These are phyloP conservation scores for Phytophthora sojae DNA, from an alignment of 352 stramenopile species.

Conservation along the genomic window DNA sequence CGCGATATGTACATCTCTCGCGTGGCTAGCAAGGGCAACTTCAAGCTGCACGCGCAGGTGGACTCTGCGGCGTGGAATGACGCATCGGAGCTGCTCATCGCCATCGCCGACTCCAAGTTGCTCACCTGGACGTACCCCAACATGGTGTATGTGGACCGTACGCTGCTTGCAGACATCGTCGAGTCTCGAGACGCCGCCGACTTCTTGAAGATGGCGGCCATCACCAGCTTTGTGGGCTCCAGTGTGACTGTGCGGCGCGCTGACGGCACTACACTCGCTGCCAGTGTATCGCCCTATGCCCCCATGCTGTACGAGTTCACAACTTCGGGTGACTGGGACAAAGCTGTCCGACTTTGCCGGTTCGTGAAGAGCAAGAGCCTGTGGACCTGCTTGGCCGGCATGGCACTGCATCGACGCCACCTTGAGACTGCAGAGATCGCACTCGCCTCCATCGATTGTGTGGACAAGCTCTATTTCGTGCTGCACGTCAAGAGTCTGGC, in stretches of 20 bases:
- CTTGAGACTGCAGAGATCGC: constrained; percentile 93
- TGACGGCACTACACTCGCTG: constrained; percentile 87
- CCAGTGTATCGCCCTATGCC: constrained; percentile 82
- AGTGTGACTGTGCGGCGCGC: constrained; percentile 88
- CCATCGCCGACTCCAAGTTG: constrained; percentile 89
- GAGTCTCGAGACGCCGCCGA: constrained; percentile 78
- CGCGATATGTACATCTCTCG: constrained; percentile 87
- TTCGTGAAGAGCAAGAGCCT: constrained; percentile 91
- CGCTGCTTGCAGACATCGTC: constrained; percentile 84
- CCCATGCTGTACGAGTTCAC: constrained; percentile 91
- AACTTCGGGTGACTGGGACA: constrained; percentile 85
- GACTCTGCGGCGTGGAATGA: constrained; percentile 93
- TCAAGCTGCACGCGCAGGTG: constrained; percentile 93
- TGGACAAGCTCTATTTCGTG: constrained; percentile 96
- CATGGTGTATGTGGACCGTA: constrained; percentile 93
- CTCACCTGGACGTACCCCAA: constrained; percentile 93
- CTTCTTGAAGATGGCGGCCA: constrained; percentile 88
- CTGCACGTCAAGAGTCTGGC: constrained; percentile 88
- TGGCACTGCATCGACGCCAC: constrained; percentile 90
- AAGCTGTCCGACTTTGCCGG: constrained; percentile 91
- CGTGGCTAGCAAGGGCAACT: constrained; percentile 57
- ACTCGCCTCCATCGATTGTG: constrained; percentile 89
- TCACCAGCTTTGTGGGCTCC: constrained; percentile 89
- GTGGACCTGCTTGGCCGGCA: constrained; percentile 92
- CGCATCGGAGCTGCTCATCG: constrained; percentile 86